Conservation (phyloP, 768 basidiomycete genomes). For the Pleurotus cornucopiae region DNA sequence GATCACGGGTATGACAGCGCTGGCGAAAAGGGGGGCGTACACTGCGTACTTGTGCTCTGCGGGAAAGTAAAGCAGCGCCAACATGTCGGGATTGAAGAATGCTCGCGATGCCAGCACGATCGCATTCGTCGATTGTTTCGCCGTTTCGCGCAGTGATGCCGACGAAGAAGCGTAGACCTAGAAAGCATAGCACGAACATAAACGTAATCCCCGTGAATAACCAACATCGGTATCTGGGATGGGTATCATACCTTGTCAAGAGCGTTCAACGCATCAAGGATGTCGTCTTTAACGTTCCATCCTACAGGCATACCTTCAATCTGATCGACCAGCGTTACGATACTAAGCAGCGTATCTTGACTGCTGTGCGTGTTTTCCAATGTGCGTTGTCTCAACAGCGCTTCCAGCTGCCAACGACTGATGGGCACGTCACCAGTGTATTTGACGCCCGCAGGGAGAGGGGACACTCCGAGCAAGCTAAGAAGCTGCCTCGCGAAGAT, state of each 20-base stretch:
- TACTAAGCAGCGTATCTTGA: conserved; percentile 76
- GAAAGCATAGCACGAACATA: not conserved
- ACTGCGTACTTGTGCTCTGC: conserved; percentile 97
- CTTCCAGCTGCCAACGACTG: conserved; percentile 79
- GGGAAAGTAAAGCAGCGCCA: conserved; percentile 94
- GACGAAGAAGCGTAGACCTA: conserved; percentile 37
- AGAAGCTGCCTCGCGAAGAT: conserved; percentile 71
- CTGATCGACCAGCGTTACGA: conserved; percentile 77
- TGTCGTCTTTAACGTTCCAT: conserved; percentile 67
- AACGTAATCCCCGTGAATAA: not conserved
- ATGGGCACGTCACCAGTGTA: conserved; percentile 23
- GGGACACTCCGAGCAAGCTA: conserved; percentile 77
- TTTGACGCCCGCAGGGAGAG: conserved; percentile 36
- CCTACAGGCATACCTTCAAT: conserved; percentile 93
- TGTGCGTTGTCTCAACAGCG: conserved; percentile 66
- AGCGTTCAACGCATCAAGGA: conserved; percentile 63
- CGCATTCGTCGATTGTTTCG: conserved; percentile 60
- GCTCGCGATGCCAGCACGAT: conserved; percentile 71
- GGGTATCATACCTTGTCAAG: conserved; percentile 62
- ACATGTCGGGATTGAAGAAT: conserved; percentile 96
- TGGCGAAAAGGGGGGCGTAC: conserved; percentile 93
- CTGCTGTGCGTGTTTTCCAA: conserved; percentile 64
- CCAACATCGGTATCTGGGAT: not conserved
- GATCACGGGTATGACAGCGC: conserved; percentile 77
- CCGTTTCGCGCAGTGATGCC: conserved; percentile 37